Evolutionary conservation across 2,329 filamentous ascomycete genomes (phyloP).

Genomic region (Aspergillus ochraceus): DNA sequence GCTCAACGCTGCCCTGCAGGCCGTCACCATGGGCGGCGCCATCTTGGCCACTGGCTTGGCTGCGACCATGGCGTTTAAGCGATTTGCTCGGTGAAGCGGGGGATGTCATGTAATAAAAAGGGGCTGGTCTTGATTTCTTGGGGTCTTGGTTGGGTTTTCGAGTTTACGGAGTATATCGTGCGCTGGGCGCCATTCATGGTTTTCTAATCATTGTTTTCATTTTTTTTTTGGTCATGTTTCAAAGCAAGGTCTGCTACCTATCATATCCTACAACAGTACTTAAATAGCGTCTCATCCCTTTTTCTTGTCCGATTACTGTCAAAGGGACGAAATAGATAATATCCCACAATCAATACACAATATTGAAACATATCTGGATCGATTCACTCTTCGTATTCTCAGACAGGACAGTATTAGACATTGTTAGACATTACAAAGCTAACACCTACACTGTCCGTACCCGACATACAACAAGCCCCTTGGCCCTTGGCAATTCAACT

Average conservation of each 20-base stretch:
- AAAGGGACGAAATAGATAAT: not conserved
- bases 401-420: not conserved
- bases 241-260: too few species aligned
- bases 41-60: conserved; percentile 48
- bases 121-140: conserved; percentile 5
- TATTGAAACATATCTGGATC: not conserved
- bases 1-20: conserved; percentile 55
- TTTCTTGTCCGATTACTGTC: not conserved
- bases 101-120: not conserved
- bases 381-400: not conserved
- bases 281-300: not conserved
- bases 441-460: too few species aligned
- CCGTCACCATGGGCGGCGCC: conserved; percentile 50
- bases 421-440: not conserved
- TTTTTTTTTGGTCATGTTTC: too few species aligned
- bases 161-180: conserved; percentile 9
- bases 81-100: conserved; percentile 31
- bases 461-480: too few species aligned
- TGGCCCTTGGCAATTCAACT: too few species aligned
- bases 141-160: not conserved
- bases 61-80: conserved; percentile 42
- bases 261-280: not conserved
- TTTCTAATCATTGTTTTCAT: not conserved
- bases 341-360: not conserved
- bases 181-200: conserved; percentile 25